Percentiles rank a stretch among this genome's conserved stretches.
phyloP scores from a whole-genome alignment of 257 asterid genomes.

The Echium plantagineum region DNA sequence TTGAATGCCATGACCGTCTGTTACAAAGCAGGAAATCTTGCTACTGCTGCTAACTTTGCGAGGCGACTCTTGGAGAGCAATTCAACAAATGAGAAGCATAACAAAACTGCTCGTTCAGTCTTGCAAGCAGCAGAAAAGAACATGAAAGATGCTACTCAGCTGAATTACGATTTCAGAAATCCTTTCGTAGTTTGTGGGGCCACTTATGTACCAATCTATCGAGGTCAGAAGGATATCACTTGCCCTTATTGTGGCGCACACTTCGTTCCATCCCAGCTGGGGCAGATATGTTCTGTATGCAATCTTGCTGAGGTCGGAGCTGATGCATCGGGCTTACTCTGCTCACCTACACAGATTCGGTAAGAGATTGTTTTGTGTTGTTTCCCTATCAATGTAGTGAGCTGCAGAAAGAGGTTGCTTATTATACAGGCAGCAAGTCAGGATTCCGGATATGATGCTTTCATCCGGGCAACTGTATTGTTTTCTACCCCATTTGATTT shows the following conservation, averaged over 20 bases:
- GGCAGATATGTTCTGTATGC: slow-evolving; percentile 52
- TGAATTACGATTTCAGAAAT: slow-evolving; percentile 58
- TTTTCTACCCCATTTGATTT: slow-evolving; percentile 15
- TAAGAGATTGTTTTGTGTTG: slow-evolving; percentile 11
- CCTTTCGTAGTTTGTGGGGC: slow-evolving; percentile 63
- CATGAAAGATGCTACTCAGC: slow-evolving; percentile 41
- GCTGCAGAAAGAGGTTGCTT: not conserved
- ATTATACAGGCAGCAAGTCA: slow-evolving; percentile 13
- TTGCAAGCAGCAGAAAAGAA: slow-evolving; percentile 52
- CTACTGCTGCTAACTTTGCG: slow-evolving; percentile 58
- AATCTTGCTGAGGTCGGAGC: slow-evolving; percentile 47
- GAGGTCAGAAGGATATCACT: slow-evolving; percentile 46
- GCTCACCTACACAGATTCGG: slow-evolving; percentile 49
- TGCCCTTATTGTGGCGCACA: slow-evolving; percentile 55
- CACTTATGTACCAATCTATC: slow-evolving; percentile 47
- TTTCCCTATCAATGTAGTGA: not conserved
- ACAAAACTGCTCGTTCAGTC: slow-evolving; percentile 47
- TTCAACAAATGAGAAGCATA: slow-evolving; percentile 47
- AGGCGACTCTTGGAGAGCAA: slow-evolving; percentile 51
- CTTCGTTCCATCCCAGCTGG: slow-evolving; percentile 43
- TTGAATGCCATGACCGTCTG: slow-evolving; percentile 52
- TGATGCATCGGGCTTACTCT: slow-evolving; percentile 56
- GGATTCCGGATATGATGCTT: slow-evolving; percentile 10
- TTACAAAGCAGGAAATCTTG: slow-evolving; percentile 42
- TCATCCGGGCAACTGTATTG: slow-evolving; percentile 10